Conservation (phyloP, 2,329 filamentous ascomycete species). For the Hysterium pulicare region DNA sequence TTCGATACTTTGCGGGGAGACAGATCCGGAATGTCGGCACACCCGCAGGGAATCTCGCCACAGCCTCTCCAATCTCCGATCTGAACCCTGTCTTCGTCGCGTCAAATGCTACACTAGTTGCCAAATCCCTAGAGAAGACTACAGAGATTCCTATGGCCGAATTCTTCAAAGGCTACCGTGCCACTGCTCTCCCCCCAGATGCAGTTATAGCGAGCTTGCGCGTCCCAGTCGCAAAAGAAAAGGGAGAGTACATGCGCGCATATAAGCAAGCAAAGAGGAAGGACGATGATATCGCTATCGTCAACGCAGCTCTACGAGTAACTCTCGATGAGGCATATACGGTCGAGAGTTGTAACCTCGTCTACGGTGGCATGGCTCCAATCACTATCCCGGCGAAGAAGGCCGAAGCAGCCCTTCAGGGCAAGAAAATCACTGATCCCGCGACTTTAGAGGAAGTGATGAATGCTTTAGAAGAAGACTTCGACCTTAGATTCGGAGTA, state of each 20-base stretch:
- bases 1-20: constrained; percentile 89
- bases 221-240: constrained; percentile 72
- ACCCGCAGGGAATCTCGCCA: constrained; percentile 89
- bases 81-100: constrained; percentile 92
- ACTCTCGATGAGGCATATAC: constrained; percentile 65
- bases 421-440: constrained; percentile 75
- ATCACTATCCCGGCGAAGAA: constrained; percentile 84
- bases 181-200: constrained; percentile 75
- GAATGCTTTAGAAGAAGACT: constrained; percentile 84
- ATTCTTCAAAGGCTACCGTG: constrained; percentile 90
- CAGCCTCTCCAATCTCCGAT: constrained; percentile 94
- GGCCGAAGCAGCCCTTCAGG: constrained; percentile 69
- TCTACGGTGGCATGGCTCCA: constrained; percentile 94
- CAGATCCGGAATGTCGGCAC: constrained; percentile 98
- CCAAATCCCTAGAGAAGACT: constrained; percentile 70
- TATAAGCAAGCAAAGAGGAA: constrained; percentile 98
- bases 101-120: constrained; percentile 75
- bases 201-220: constrained; percentile 82
- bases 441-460: constrained; percentile 85
- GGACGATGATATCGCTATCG: constrained; percentile 97
- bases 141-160: constrained; percentile 85
- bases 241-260: constrained; percentile 78
- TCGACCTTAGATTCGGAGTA: constrained; percentile 83
- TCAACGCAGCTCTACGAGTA: constrained; percentile 80
- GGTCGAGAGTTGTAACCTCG: constrained; percentile 72